These are phyloP conservation scores for Calonectria leucothoes DNA, from an alignment of 2,329 filamentous ascomycete genomes.

Conservation along the genomic window DNA sequence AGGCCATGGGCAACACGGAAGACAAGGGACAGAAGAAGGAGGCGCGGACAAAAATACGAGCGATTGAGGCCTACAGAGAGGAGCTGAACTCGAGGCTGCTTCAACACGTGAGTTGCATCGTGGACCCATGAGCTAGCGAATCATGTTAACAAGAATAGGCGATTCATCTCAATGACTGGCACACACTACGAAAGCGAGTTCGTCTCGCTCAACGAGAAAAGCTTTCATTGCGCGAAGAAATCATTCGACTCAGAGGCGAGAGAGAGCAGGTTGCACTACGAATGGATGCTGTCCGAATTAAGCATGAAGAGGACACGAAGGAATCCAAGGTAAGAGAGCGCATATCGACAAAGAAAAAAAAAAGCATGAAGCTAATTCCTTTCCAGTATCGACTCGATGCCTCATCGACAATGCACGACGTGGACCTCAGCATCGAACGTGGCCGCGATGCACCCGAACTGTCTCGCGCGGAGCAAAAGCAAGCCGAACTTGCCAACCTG, in stretches of 20 bases:
- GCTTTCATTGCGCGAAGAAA: slow-evolving; percentile 67
- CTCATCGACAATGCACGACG: slow-evolving; percentile 70
- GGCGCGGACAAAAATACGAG: slow-evolving; percentile 64
- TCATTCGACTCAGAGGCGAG: slow-evolving; percentile 69
- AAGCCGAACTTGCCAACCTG: slow-evolving; percentile 65
- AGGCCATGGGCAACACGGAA: slow-evolving; percentile 51
- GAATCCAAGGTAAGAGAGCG: slow-evolving; percentile 61
- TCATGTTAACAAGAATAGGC: slow-evolving; percentile 53
- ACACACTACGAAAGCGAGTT: slow-evolving; percentile 68
- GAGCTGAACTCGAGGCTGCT: slow-evolving; percentile 67
- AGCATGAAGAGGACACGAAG: slow-evolving; percentile 66
- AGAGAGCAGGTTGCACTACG: slow-evolving; percentile 71
- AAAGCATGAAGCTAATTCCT: slow-evolving; percentile 9
- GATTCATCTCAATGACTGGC: slow-evolving; percentile 69
- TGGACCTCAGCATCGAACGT: slow-evolving; percentile 68
- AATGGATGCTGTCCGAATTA: slow-evolving; percentile 71
- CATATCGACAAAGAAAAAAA: too few species aligned
- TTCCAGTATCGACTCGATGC: slow-evolving; percentile 60
- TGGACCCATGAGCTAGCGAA: accelerated
- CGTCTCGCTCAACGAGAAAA: slow-evolving; percentile 68
- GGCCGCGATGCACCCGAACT: slow-evolving; percentile 62
- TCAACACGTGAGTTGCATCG: slow-evolving; percentile 63
- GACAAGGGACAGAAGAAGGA: slow-evolving; percentile 63
- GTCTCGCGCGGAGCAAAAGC: slow-evolving; percentile 57
- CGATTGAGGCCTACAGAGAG: slow-evolving; percentile 68